Base-by-base conservation (phyloP, 2,329 filamentous ascomycete genomes). In the Metarhizium robertsii region DNA sequence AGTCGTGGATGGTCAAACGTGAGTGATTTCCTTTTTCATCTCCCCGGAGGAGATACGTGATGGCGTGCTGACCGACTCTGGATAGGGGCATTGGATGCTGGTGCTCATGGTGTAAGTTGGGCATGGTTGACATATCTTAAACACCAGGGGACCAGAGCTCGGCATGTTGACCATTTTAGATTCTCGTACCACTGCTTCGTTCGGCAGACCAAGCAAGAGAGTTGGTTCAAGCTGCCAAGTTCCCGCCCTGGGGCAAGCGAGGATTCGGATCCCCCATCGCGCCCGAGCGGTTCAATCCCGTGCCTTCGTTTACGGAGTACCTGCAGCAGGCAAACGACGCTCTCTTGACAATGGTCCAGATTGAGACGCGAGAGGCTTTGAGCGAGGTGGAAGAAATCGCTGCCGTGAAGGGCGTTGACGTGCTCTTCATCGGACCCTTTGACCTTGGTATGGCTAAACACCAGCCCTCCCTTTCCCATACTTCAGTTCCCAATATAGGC, bases 391-490 rank as follows among this genome's bases (percentile, higher is more conserved):
- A 86, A 38, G 79, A 79, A 50, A 87, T 87, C 65, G 82, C 81
- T 46, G 73, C 77, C 20, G 72, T 84, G 25, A 69, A 80, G 3
- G 81, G 81, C 3, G 73, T 87, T 25, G 84, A 87, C 58, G 77
- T 84, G 4, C 69, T 87, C 29, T 86, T 86, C 64, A 75, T 87
- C 50, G 84, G 84, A 0, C 84, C 84, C 2, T 86, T 85, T 64
- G 84, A 87, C 62, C 73, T 87, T 53, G 85, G 80, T 62, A 58
- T 48, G 60, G 42, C 6, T 7, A 18, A 30, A 4, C n/a, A 16
- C 2, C 42, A 10, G 2, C 18, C 42, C 42, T 29, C 1, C 14
- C 25, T 6, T 4, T 14, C 10, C 14, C 25, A n/a, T 25, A 10
- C 6, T 29, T 13, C 25, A 25, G 25, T 25, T 4, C 25, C 25